Percentiles rank a stretch among this genome's conserved stretches.
Evolutionary conservation across 1,139 yeast genomes (phyloP).

Genomic region (Blastobotrys serpentis): DNA sequence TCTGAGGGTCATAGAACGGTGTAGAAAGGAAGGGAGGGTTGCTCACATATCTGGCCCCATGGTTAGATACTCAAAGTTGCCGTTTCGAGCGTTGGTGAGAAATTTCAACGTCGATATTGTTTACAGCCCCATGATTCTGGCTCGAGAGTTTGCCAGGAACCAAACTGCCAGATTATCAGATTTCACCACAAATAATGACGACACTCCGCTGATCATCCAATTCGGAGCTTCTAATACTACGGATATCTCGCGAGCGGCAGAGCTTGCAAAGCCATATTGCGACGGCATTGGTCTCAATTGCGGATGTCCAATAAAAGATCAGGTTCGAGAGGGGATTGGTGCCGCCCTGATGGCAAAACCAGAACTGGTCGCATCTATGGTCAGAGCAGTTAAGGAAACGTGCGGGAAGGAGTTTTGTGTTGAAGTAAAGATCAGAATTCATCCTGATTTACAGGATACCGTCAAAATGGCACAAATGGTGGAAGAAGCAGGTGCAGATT

Average conservation of each 20-base stretch:
- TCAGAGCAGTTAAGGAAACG: conserved; percentile 69
- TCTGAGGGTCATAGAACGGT: conserved; percentile 49
- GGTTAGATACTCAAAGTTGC: conserved; percentile 94
- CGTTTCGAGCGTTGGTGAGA: conserved; percentile 79
- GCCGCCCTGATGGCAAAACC: conserved; percentile 90
- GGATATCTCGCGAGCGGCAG: conserved; percentile 81
- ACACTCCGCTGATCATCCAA: conserved; percentile 78
- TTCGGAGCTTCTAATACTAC: conserved; percentile 86
- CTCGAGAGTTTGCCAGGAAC: conserved; percentile 90
- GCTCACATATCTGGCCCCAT: conserved; percentile 90
- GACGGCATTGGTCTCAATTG: conserved; percentile 96
- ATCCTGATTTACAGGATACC: conserved; percentile 70
- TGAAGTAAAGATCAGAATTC: conserved; percentile 91
- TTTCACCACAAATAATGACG: conserved; percentile 71
- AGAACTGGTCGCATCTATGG: conserved; percentile 80
- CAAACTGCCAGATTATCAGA: conserved; percentile 77
- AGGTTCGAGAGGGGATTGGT: conserved; percentile 93
- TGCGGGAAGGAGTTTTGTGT: conserved; percentile 70
- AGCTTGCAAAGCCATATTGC: conserved; percentile 84
- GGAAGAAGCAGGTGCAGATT: conserved; percentile 88
- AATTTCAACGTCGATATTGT: conserved; percentile 77
- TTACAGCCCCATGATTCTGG: conserved; percentile 94
- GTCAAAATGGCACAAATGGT: conserved; percentile 67
- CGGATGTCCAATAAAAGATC: conserved; percentile 96
- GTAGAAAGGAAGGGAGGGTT: conserved; percentile 52